phyloP scores from a whole-genome alignment of 805 yeast genomes.

The Metschnikowia anglica region DNA sequence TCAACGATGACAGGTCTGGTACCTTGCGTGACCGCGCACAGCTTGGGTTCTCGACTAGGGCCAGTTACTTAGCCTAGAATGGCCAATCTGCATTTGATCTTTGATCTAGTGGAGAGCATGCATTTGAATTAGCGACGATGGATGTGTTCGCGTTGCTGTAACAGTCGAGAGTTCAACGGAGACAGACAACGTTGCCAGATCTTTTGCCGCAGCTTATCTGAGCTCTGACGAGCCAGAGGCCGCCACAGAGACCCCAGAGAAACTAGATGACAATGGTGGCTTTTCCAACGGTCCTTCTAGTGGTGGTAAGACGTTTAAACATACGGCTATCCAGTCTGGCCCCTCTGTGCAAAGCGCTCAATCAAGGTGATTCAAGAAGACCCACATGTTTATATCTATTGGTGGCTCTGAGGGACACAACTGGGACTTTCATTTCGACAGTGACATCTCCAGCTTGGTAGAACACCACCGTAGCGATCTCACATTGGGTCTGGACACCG shows the following conservation, averaged over 20 bases:
- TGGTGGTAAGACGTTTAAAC: constrained; percentile 20
- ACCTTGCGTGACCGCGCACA: constrained; percentile 11
- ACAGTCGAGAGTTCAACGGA: constrained; percentile 3
- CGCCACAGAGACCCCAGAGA: too few species aligned
- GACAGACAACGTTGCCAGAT: constrained; percentile 4
- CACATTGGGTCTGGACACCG: constrained; percentile 29
- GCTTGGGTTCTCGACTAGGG: constrained; percentile 15
- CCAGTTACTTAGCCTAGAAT: constrained; percentile 12
- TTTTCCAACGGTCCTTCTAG: too few species aligned
- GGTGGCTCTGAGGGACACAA: constrained; percentile 33
- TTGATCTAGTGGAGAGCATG: constrained; percentile 4
- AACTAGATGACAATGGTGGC: too few species aligned
- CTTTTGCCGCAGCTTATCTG: constrained; percentile 3
- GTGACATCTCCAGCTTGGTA: constrained; percentile 27
- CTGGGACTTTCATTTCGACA: constrained; percentile 25
- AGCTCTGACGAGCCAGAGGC: constrained; percentile 5
- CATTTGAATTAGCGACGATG: constrained; percentile 1
- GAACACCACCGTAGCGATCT: constrained; percentile 34
- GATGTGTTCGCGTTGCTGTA: constrained; percentile 12
- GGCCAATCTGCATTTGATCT: constrained; percentile 6
- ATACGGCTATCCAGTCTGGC: constrained; percentile 27
- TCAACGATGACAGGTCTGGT: constrained; percentile 13
- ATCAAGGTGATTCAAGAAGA: constrained; percentile 32
- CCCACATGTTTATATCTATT: constrained; percentile 34
- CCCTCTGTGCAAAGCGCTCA: constrained; percentile 26